Base-by-base conservation (phyloP, 1,139 yeast genomes). In the Waltiozyma sp. region DNA sequence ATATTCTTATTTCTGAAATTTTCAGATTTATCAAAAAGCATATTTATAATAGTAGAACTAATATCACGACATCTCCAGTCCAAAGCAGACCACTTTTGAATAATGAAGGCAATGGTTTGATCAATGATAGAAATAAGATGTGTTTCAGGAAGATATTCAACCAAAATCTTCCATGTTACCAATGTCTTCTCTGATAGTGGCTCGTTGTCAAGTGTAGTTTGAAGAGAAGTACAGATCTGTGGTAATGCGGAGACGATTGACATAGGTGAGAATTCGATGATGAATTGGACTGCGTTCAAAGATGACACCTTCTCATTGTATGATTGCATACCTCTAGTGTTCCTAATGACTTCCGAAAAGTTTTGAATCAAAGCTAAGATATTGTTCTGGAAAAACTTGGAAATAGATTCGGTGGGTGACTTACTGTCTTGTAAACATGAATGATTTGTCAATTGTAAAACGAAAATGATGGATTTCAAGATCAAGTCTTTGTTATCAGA, bases 191-290 rank as follows among this genome's bases (percentile, higher is more conserved):
- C 66, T 48, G 82, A 81, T 23, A 88, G 70, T 28, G 75, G 78
- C 0, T 71, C 63, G 19, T 72, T 73, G 37, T 81, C 89, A 28
- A 89, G 62, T 0, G 93, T 82, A 0, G 91, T 78, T 56, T 88
- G 96, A 18, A 93, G 64, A 53, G 95, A 84, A 1, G 95, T 83
- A 45, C 88, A 81, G 5, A 93, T 74, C 57, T 91, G 98, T 0
- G 96, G 95, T 33, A 89, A 65, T 0, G 94, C 91, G 4, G 87
- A 74, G 2, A 83, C 76, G 16, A 86, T 75, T 1, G 81, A 72
- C 4, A 69, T 59, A 5, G 79, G 77, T 26, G 84, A 70, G n/a
- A 78, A 70, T 41, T 70, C 68, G 19, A 86, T 76, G 36, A 89
- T 63, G 49, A 81, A 77, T 39, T 79, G 76, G 36, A 91, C 73